Conservation (phyloP, 805 yeast genomes). For the Sugiyamaella americana region DNA sequence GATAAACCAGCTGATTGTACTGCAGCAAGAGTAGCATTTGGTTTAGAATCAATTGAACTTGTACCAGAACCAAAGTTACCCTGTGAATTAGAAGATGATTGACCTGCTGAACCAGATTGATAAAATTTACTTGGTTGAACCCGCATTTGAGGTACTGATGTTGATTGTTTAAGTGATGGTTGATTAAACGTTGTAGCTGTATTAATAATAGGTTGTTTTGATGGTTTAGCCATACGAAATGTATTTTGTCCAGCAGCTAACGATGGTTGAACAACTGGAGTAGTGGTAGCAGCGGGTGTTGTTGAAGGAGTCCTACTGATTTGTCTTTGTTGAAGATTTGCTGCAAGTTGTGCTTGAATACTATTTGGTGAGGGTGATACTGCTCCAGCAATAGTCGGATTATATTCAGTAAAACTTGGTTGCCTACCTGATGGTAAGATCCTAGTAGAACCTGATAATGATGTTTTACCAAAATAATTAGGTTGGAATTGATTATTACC, state of each 20-base stretch:
- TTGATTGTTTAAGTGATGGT: constrained; percentile 9
- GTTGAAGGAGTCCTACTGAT: background rate
- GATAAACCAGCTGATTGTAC: constrained; percentile 17
- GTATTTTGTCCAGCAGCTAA: constrained; percentile 26
- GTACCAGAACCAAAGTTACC: background rate
- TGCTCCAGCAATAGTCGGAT: background rate
- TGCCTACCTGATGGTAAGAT: background rate
- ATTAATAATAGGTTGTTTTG: background rate
- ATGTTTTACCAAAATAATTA: constrained; percentile 4
- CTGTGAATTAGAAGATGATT: background rate
- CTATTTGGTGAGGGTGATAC: constrained; percentile 12
- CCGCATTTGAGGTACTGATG: constrained; percentile 17
- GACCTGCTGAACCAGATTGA: constrained; percentile 1
- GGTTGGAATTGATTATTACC: constrained; percentile 6
- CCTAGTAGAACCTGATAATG: background rate
- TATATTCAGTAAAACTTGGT: background rate
- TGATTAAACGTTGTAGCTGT: background rate
- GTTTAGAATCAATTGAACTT: background rate
- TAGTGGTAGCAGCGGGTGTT: constrained; percentile 5
- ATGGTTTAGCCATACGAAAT: constrained; percentile 4
- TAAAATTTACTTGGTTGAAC: constrained; percentile 10
- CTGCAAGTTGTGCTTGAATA: constrained; percentile 20
- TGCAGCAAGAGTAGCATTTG: constrained; percentile 9
- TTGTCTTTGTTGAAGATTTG: constrained; percentile 11
- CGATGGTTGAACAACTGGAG: constrained; percentile 17